A percentile compares a stretch with the other conserved stretches of the same genome.
Conservation (phyloP, 225 moss, liverwort and hornwort genomes). For the Straminergon stramineum region DNA sequence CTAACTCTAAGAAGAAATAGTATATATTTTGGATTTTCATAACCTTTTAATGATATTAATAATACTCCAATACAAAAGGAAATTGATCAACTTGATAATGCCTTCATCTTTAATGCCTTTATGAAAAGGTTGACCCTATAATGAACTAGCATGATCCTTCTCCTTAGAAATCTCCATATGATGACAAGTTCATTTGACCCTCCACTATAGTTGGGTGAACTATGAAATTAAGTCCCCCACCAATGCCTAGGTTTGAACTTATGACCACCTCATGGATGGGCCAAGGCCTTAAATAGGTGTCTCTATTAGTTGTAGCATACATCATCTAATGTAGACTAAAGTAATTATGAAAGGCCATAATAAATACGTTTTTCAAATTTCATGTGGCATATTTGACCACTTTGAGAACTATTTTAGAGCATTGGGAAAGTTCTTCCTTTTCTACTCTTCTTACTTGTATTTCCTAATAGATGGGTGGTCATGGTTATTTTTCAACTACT, state of each 20-base stretch:
- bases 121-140: too few species aligned
- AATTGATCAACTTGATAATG: too few species aligned
- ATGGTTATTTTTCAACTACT: background rate
- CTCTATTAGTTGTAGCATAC: too few species aligned
- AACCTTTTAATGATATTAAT: too few species aligned
- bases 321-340: background rate
- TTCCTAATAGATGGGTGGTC: background rate
- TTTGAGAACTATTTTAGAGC: background rate
- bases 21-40: too few species aligned
- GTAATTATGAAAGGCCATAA: background rate
- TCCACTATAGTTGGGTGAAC: background rate
- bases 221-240: background rate
- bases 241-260: background rate
- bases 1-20: too few species aligned
- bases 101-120: too few species aligned
- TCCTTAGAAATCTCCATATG: background rate
- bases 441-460: too few species aligned
- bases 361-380: background rate
- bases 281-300: too few species aligned
- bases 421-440: background rate
- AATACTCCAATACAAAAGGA: too few species aligned
- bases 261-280: background rate
- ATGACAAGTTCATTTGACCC: background rate
- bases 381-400: background rate
- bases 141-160: too few species aligned